Evolutionary conservation across 176 grass and related monocot species (phyloP).

Genomic region (Triticum aestivum): IWGSC_CS_RefSeq_v2.1 NC_057796.1:239426001-239426500

Average conservation of each 20-base stretch:
- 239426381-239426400: too few relatives aligned
- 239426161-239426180: slow-evolving; percentile 25
- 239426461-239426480: background rate
- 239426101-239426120: slow-evolving; percentile 27
- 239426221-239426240: background rate
- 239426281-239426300: background rate
- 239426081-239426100: slow-evolving; percentile 33
- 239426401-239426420: background rate
- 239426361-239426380: background rate
- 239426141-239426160: slow-evolving; percentile 19
- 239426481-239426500: background rate
- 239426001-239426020: slow-evolving; percentile 33
- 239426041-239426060: slow-evolving; percentile 21
- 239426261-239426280: background rate
- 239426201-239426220: background rate
- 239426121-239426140: slow-evolving; percentile 39
- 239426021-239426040: slow-evolving; percentile 38
- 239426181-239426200: slow-evolving; percentile 23
- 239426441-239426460: background rate
- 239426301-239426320: background rate
- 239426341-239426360: background rate
- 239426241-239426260: background rate
- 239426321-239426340: background rate
- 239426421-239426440: background rate
- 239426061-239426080: slow-evolving; percentile 20